phyloP scores from a whole-genome alignment of 805 yeast species.

The Kodamaea nitidulidarum region DNA sequence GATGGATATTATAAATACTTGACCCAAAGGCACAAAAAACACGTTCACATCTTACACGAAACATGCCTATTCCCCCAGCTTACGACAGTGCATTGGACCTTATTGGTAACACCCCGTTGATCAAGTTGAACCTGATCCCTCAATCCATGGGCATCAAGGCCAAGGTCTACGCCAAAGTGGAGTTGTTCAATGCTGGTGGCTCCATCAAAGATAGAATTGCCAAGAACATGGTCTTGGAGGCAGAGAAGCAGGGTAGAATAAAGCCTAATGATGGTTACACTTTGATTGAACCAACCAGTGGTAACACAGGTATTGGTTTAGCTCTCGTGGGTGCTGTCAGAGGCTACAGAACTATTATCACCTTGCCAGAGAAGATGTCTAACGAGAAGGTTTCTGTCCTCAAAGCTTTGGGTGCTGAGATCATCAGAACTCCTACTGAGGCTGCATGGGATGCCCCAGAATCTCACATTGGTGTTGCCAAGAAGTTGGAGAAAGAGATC shows the following conservation, averaged over 20 bases:
- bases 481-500: conserved; percentile 72
- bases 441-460: conserved; percentile 94
- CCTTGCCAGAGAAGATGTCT: conserved; percentile 89
- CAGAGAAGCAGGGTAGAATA: conserved; percentile 71
- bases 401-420: conserved; percentile 87
- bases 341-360: conserved; percentile 83
- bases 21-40: conserved; percentile 1
- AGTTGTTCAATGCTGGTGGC: conserved; percentile 85
- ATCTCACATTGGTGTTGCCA: conserved; percentile 86
- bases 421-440: conserved; percentile 85
- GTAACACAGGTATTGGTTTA: conserved; percentile 88
- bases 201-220: conserved; percentile 89
- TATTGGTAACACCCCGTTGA: conserved; percentile 83
- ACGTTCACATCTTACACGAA: neutral
- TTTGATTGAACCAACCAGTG: conserved; percentile 84
- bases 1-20: conserved; percentile 3
- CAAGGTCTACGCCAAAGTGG: conserved; percentile 67
- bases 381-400: conserved; percentile 85
- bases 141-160: conserved; percentile 74
- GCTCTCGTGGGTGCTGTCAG: conserved; percentile 84
- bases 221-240: conserved; percentile 79
- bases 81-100: conserved; percentile 60
- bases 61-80: conserved; percentile 30
- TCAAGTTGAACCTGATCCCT: conserved; percentile 71
- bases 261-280: conserved; percentile 70